Evolutionary conservation across 164 flowering plant species (phyloP), one percentile per base, ranked within the genome.

Genomic region (Vitis labrusca): DNA sequence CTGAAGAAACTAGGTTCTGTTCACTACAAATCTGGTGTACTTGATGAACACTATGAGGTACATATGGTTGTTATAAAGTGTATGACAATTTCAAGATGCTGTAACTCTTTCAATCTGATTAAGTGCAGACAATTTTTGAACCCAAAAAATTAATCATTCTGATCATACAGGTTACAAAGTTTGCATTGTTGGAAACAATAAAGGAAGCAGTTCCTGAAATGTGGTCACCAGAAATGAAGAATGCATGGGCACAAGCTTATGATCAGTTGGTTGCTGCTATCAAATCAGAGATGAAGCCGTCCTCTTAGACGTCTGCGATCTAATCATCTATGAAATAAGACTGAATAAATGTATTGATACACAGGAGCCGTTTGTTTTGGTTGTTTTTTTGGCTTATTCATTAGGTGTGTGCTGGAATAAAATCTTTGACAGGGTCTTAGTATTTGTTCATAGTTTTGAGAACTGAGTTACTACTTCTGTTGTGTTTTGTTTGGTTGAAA

Each of bases 191-290:
- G 85, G 94, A 89, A 23, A 91, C 90, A 0, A 91, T 93, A 67
- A 90, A 86, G 67, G 97, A 87, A 66, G 95, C 91, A 32, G 86
- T 93, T 8, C 89, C 93, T 15, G 90, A 88, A 50, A 91, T 88
- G 95, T 93, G 93, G 97, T 86, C 93, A 19, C 73, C 78, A 2
- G 91, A 87, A 70, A 91, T 93, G 91, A 93, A 86, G 85, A 74
- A 23, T 60, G 98, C 97, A 2, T 94, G 95, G 95, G 86, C 73
- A 49, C 84, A 82, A 82, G 92, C 97, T 74, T 93, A 85, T 72
- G 91, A 91, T 74, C 86, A 88, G 69, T 63, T 90, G 69, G 94
- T 74, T 48, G 87, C 83, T 52, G 90, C 95, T 50, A 89, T 93
- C 44, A 91, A 86, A 74, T 30, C 76, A 16, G 89, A 90, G 75